Conservation (phyloP, 139 green algal species). For the Chlorella sp. region DNA sequence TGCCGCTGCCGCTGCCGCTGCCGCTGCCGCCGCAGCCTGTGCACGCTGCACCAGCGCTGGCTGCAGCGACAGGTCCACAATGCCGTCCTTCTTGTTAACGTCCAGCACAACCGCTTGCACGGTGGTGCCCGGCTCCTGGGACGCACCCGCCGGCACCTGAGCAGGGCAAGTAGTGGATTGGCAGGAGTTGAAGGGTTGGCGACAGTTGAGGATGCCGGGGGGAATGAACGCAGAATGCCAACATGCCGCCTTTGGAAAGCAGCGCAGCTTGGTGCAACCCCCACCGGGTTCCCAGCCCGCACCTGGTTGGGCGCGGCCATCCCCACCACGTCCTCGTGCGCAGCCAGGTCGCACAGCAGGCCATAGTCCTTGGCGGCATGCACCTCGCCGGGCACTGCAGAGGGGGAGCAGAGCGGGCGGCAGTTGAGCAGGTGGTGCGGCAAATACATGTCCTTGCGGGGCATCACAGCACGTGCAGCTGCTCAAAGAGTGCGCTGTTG, state of each 20-base stretch:
- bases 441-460: no score
- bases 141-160: background rate
- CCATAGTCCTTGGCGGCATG: conserved; percentile 78
- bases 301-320: conserved; percentile 51
- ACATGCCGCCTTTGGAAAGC: no score
- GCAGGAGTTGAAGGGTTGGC: background rate
- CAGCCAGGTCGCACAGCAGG: conserved; percentile 73
- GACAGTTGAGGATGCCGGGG: background rate
- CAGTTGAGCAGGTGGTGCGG: conserved; percentile 23
- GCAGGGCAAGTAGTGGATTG: background rate
- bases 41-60: conserved; percentile 28
- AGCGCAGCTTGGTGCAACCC: background rate
- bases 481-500: no score
- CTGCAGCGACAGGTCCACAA: conserved; percentile 74
- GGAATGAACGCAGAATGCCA: no score
- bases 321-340: conserved; percentile 64
- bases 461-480: no score
- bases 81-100: conserved; percentile 67
- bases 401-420: background rate
- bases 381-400: conserved; percentile 47
- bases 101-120: conserved; percentile 72
- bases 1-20: background rate
- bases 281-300: no score
- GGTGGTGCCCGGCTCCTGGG: background rate
- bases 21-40: background rate